Evolutionary conservation across 2,329 filamentous ascomycete genomes (phyloP).

Genomic region (Alternaria sp.): DNA sequence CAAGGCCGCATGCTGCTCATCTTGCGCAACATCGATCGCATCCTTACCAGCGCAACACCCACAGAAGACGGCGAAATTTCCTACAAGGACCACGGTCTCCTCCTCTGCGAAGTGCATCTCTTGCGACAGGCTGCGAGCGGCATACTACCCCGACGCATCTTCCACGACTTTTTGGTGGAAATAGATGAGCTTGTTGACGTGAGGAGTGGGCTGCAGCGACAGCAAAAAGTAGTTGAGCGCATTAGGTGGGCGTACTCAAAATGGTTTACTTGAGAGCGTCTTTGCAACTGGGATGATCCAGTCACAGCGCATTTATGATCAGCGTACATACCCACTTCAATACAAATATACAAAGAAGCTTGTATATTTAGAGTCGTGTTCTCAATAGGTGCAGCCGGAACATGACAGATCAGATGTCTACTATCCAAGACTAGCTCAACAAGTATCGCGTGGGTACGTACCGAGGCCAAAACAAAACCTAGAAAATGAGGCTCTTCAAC

Average conservation of each 20-base stretch:
- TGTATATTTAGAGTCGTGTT: not conserved
- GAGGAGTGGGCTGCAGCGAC: conserved; percentile 74
- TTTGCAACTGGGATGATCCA: not conserved
- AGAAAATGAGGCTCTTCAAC: not conserved
- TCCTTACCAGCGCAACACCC: conserved; percentile 58
- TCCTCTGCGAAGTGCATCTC: conserved; percentile 88
- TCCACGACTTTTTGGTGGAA: conserved; percentile 87
- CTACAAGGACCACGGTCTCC: conserved; percentile 89
- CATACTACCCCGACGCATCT: conserved; percentile 75
- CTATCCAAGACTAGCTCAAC: not conserved
- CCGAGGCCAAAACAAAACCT: not conserved
- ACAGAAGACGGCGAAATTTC: conserved; percentile 77
- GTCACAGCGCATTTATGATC: not conserved
- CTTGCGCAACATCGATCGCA: conserved; percentile 85
- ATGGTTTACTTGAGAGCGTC: conserved; percentile 59
- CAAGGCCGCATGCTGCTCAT: conserved; percentile 76
- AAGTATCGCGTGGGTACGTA: not conserved
- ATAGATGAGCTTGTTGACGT: conserved; percentile 85
- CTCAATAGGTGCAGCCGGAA: not conserved
- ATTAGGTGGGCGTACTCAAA: conserved; percentile 90
- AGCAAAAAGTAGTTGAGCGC: conserved; percentile 79
- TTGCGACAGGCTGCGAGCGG: conserved; percentile 71
- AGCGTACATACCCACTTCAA: conserved; percentile 2
- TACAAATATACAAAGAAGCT: not conserved
- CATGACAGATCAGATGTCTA: not conserved